Percentiles rank a stretch among this genome's conserved stretches.
Evolutionary conservation across 2,329 filamentous ascomycete species (phyloP).

Genomic region (Talaromyces atroroseus): DNA sequence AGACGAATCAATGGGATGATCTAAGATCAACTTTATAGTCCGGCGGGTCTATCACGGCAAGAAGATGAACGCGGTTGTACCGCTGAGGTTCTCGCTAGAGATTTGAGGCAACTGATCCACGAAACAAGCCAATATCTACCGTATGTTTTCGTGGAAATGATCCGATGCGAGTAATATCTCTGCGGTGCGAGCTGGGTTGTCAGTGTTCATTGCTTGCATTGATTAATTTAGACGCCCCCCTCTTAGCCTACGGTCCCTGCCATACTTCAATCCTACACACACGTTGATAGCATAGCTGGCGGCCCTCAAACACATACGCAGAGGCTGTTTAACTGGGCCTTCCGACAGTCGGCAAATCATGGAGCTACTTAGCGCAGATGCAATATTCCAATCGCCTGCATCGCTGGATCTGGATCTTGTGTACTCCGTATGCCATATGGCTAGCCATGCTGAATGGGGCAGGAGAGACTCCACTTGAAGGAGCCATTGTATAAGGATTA

Average conservation of each 20-base stretch:
- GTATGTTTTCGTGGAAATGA: slow-evolving; percentile 1
- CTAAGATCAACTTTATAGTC: slow-evolving; percentile 10
- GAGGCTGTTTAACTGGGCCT: no score
- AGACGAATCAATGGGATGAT: slow-evolving; percentile 9
- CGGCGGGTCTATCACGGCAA: background rate
- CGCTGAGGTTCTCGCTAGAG: slow-evolving; percentile 1
- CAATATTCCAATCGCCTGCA: background rate
- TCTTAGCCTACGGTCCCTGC: background rate
- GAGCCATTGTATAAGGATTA: no score
- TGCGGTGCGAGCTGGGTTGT: slow-evolving; percentile 8
- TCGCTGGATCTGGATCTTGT: background rate
- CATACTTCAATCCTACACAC: background rate
- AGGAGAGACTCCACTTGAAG: no score
- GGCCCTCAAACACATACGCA: background rate
- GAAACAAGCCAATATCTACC: no score
- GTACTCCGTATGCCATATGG: no score
- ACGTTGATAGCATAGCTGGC: no score
- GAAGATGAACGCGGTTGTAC: background rate
- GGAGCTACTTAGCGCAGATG: slow-evolving; percentile 1
- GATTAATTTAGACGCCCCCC: background rate
- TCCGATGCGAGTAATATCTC: background rate
- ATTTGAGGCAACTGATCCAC: slow-evolving; percentile 1
- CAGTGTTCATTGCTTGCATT: slow-evolving; percentile 4
- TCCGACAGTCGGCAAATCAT: slow-evolving; percentile 2
- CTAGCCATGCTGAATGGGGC: no score